phyloP scores from a whole-genome alignment of 805 yeast species.

The Kregervanrija pseudodelftensis region DNA sequence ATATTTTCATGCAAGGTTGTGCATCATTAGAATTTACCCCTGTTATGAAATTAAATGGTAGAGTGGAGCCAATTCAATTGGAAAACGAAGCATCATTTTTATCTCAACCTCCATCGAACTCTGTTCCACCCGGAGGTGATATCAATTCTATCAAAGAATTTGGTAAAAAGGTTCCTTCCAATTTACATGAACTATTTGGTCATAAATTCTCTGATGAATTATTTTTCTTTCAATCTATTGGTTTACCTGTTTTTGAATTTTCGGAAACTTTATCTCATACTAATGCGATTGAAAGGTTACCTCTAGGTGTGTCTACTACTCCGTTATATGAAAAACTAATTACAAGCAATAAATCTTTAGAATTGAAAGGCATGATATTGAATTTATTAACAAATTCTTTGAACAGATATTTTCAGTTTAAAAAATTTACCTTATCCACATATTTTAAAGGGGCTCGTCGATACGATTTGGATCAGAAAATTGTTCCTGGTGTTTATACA shows the following conservation, averaged over 20 bases:
- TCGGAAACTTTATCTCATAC: conserved; percentile 66
- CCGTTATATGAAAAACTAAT: conserved; percentile 53
- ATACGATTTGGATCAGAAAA: conserved; percentile 41
- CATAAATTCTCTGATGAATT: conserved; percentile 83
- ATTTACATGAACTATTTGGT: conserved; percentile 74
- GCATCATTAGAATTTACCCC: conserved; percentile 69
- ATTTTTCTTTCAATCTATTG: conserved; percentile 73
- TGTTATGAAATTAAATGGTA: conserved; percentile 60
- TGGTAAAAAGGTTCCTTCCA: conserved; percentile 52
- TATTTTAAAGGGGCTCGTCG: conserved; percentile 16
- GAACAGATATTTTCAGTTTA: conserved; percentile 80
- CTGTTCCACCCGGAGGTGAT: conserved; percentile 6
- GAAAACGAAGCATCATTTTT: conserved; percentile 17
- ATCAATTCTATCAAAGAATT: conserved; percentile 12
- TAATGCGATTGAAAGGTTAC: conserved; percentile 51
- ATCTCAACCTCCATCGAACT: conserved; percentile 10
- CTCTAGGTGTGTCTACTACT: conserved; percentile 54
- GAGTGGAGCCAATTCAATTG: conserved; percentile 45
- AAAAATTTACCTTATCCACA: conserved; percentile 46
- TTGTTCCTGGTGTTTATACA: conserved; percentile 43
- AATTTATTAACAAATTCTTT: conserved; percentile 64
- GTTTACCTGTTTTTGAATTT: conserved; percentile 57
- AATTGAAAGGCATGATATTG: conserved; percentile 53
- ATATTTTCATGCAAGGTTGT: conserved; percentile 58
- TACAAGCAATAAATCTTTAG: conserved; percentile 35